phyloP scores from a whole-genome alignment of 164 flowering plant genomes.

The Annona squamosa region DNA sequence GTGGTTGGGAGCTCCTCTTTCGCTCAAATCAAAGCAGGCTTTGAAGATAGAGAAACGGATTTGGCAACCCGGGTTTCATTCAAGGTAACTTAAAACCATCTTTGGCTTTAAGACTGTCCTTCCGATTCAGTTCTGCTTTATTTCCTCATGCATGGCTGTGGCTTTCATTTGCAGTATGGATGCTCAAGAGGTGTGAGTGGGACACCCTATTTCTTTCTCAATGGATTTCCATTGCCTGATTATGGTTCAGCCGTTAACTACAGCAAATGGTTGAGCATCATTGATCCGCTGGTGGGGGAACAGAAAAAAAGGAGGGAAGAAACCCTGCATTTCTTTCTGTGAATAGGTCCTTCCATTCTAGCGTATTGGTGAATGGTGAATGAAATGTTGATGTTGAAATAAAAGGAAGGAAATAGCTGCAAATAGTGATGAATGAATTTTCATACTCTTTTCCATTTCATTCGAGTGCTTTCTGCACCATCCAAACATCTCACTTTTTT shows the following conservation, averaged over 20 bases:
- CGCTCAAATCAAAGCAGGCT: slow-evolving; percentile 38
- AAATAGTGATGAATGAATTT: background rate
- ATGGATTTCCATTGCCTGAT: slow-evolving; percentile 63
- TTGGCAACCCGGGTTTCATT: slow-evolving; percentile 56
- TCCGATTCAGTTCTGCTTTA: background rate
- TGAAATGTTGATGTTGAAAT: too few relatives aligned
- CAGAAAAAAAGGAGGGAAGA: slow-evolving; percentile 8
- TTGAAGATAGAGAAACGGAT: slow-evolving; percentile 48
- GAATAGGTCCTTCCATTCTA: slow-evolving; percentile 9
- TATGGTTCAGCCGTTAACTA: slow-evolving; percentile 47
- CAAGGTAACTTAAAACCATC: slow-evolving; percentile 35
- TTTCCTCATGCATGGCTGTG: background rate
- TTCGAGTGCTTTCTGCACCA: too few relatives aligned
- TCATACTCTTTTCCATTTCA: too few relatives aligned
- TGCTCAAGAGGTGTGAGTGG: slow-evolving; percentile 70
- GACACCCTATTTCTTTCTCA: slow-evolving; percentile 69
- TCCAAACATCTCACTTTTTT: too few relatives aligned
- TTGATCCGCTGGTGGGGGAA: slow-evolving; percentile 47
- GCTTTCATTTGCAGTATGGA: slow-evolving; percentile 54
- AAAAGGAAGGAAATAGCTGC: background rate
- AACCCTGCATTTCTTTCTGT: slow-evolving; percentile 19
- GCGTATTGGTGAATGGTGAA: background rate
- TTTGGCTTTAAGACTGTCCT: background rate
- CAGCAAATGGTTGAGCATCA: slow-evolving; percentile 51
- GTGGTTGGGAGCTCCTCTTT: slow-evolving; percentile 43